A percentile compares a stretch with the other conserved stretches of the same genome.
Evolutionary conservation across 345 rosid species (phyloP).

Genomic region (Erodium maritimum): DNA sequence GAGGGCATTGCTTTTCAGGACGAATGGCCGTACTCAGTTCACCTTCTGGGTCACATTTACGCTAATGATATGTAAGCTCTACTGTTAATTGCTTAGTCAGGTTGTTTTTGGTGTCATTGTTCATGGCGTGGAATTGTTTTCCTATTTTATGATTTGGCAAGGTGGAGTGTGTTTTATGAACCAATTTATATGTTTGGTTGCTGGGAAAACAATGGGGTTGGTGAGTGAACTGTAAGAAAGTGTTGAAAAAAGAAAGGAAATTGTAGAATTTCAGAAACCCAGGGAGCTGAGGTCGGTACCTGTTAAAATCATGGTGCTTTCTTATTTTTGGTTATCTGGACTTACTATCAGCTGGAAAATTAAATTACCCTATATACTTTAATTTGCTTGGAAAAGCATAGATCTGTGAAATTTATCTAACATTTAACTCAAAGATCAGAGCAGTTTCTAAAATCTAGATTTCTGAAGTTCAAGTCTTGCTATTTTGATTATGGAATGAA

Average conservation of each 20-base stretch:
- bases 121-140: background rate
- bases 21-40: constrained; percentile 84
- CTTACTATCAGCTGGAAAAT: no score
- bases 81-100: background rate
- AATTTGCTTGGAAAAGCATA: no score
- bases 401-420: no score
- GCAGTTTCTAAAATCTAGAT: background rate
- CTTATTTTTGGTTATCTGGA: no score
- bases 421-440: background rate
- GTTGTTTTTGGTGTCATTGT: background rate
- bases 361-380: no score
- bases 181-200: background rate
- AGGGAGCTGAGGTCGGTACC: no score
- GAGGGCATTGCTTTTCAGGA: constrained; percentile 61
- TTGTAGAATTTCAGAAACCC: no score
- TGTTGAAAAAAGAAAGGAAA: background rate
- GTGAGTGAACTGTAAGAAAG: no score
- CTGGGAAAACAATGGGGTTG: background rate
- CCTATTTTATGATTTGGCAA: no score
- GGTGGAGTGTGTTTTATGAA: background rate
- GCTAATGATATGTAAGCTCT: constrained; percentile 44
- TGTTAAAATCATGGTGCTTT: no score
- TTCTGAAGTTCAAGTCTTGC: background rate
- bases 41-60: constrained; percentile 61
- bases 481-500: background rate